These are phyloP conservation scores for Phytophthora podocarpi DNA, from an alignment of 352 stramenopile species.

Conservation along the genomic window DNA sequence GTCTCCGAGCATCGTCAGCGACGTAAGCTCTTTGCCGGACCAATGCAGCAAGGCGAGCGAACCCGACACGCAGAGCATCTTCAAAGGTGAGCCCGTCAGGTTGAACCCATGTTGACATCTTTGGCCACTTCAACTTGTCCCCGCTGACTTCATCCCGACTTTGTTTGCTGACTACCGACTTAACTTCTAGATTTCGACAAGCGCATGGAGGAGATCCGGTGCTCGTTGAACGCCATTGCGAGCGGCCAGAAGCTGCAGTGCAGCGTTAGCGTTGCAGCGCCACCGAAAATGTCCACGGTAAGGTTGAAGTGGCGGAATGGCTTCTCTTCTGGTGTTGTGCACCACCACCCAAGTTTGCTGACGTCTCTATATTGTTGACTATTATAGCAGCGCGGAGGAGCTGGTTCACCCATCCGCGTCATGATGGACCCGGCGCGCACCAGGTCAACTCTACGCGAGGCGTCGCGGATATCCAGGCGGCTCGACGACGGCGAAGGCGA, in stretches of 20 bases:
- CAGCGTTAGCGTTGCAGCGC: not conserved
- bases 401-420: conserved; percentile 20
- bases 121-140: conserved; percentile 14
- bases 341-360: not conserved
- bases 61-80: conserved; percentile 23
- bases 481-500: not conserved
- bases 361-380: conserved; percentile 14
- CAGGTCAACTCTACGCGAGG: conserved; percentile 19
- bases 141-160: too few species aligned
- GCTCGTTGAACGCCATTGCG: conserved; percentile 63
- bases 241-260: conserved; percentile 22
- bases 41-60: conserved; percentile 3
- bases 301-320: conserved; percentile 13
- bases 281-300: conserved; percentile 28
- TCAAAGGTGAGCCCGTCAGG: conserved; percentile 29
- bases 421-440: conserved; percentile 22
- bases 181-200: conserved; percentile 62
- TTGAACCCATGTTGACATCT: conserved; percentile 3
- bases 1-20: conserved; percentile 1
- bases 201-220: conserved; percentile 75
- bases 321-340: conserved; percentile 10
- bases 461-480: conserved; percentile 25
- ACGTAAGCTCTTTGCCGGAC: conserved; percentile 2
- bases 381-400: conserved; percentile 13
- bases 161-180: conserved; percentile 7